These are phyloP conservation scores for Cladophialophora chaetospira DNA, from an alignment of 2,329 filamentous ascomycete genomes.

Conservation along the genomic window DNA sequence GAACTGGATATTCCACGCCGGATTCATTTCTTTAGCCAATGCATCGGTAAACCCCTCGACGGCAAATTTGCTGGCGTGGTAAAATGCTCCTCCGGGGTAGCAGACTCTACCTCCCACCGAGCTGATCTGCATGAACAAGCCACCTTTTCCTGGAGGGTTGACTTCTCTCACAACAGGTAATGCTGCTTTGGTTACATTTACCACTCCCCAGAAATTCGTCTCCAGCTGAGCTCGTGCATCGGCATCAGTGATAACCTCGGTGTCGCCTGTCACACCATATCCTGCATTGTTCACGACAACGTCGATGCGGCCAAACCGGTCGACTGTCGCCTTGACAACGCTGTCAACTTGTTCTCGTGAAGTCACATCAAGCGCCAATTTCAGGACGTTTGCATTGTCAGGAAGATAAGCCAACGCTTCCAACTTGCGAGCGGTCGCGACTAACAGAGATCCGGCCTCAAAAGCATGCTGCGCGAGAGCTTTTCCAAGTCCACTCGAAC, in stretches of 20 bases:
- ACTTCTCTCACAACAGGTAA: constrained; percentile 31
- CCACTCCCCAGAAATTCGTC: constrained; percentile 60
- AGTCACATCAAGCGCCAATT: constrained; percentile 45
- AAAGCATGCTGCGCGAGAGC: constrained; percentile 6
- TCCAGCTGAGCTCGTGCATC: constrained; percentile 38
- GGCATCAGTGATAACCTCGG: constrained; percentile 6
- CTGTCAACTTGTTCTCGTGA: constrained; percentile 39
- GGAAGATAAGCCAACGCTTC: constrained; percentile 12
- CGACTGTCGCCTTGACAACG: constrained; percentile 38
- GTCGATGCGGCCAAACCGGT: constrained; percentile 35
- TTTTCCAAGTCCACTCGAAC: constrained; percentile 7
- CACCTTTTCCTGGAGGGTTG: constrained; percentile 24
- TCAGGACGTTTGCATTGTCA: background rate
- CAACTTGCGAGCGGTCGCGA: constrained; percentile 9
- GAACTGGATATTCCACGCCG: constrained; percentile 47
- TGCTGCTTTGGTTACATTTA: constrained; percentile 50
- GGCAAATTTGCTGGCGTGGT: constrained; percentile 62
- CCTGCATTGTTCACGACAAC: constrained; percentile 33
- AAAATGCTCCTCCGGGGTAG: constrained; percentile 25
- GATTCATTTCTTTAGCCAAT: constrained; percentile 68
- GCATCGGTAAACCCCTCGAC: constrained; percentile 74
- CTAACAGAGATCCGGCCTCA: constrained; percentile 2
- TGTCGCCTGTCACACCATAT: constrained; percentile 13
- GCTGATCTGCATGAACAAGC: constrained; percentile 16
- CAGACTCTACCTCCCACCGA: constrained; percentile 10